These are phyloP conservation scores for Fonsecaea pedrosoi DNA, from an alignment of 2,329 filamentous ascomycete species.

Conservation along the genomic window DNA sequence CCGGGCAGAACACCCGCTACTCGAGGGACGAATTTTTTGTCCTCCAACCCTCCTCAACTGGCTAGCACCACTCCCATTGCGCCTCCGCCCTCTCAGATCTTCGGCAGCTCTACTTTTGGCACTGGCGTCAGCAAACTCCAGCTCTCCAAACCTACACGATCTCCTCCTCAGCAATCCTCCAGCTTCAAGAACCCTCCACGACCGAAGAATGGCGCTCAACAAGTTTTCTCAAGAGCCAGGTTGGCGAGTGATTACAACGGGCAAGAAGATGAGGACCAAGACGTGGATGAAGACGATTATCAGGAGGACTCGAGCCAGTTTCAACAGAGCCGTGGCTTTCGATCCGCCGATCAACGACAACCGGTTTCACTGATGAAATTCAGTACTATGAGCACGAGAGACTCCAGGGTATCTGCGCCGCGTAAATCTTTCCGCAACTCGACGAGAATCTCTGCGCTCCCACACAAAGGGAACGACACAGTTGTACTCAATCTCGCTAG, in stretches of 20 bases:
- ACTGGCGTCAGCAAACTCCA: constrained; percentile 46
- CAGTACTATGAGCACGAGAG: constrained; percentile 51
- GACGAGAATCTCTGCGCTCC: constrained; percentile 39
- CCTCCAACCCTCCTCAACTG: constrained; percentile 32
- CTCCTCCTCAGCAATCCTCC: constrained; percentile 47
- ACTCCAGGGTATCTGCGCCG: constrained; percentile 43
- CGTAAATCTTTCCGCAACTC: constrained; percentile 29
- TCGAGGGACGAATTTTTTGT: constrained; percentile 26
- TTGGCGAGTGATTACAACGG: constrained; percentile 50
- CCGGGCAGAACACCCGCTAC: constrained; percentile 30
- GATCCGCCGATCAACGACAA: constrained; percentile 22
- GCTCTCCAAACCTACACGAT: constrained; percentile 50
- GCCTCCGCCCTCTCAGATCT: constrained; percentile 58
- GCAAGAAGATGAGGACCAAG: constrained; percentile 23
- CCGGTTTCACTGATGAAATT: constrained; percentile 44
- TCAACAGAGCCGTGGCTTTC: constrained; percentile 22
- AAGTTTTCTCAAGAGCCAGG: constrained; percentile 26
- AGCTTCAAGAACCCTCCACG: constrained; percentile 42
- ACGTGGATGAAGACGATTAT: constrained; percentile 48
- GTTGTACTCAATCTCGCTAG: constrained; percentile 75
- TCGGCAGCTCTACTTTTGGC: constrained; percentile 59
- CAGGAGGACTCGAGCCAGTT: constrained; percentile 45
- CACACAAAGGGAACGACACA: constrained; percentile 59
- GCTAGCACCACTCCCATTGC: constrained; percentile 57
- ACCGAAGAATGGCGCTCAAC: constrained; percentile 41